Conservation (phyloP, 1,284 basidiomycete genomes). For the Apiotrichum veenhuisii region DNA sequence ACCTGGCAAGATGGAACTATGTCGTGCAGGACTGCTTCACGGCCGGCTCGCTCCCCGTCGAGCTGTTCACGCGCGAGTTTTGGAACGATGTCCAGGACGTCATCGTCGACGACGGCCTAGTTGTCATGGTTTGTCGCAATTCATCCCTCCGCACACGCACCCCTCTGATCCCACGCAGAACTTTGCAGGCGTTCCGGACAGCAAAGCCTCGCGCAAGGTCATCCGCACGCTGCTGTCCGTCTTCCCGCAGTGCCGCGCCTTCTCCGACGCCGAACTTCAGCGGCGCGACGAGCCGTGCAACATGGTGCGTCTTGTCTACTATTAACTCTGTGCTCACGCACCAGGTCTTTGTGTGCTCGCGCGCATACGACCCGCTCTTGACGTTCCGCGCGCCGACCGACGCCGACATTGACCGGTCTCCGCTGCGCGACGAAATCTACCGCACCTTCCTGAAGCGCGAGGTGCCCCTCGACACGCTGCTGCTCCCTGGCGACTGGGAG, state of each 20-base stretch:
- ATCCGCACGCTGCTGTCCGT: constrained; percentile 73
- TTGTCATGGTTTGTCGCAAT: constrained; percentile 66
- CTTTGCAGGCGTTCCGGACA: constrained; percentile 64
- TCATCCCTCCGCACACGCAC: constrained; percentile 1
- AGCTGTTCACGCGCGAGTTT: constrained; percentile 76
- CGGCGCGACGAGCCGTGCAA: constrained; percentile 61
- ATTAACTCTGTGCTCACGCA: background rate
- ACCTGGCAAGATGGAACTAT: constrained; percentile 59
- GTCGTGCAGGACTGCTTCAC: constrained; percentile 89
- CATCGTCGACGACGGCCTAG: constrained; percentile 66
- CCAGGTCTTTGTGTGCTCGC: constrained; percentile 15
- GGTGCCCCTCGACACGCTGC: constrained; percentile 26
- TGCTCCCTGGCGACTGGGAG: constrained; percentile 10
- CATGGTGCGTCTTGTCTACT: constrained; percentile 56
- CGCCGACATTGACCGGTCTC: constrained; percentile 34
- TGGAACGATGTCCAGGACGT: constrained; percentile 66
- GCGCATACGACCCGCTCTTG: constrained; percentile 56
- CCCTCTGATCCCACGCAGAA: too few species aligned
- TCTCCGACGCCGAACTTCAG: constrained; percentile 45
- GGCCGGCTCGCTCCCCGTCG: constrained; percentile 75
- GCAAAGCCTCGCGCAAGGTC: constrained; percentile 63
- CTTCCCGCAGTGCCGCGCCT: constrained; percentile 36
- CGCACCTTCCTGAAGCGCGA: constrained; percentile 33
- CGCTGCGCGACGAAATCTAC: constrained; percentile 34
- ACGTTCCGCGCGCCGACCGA: constrained; percentile 59